Base-by-base conservation (phyloP, 2,329 filamentous ascomycete species). In the Phyllachora maydis region DNA sequence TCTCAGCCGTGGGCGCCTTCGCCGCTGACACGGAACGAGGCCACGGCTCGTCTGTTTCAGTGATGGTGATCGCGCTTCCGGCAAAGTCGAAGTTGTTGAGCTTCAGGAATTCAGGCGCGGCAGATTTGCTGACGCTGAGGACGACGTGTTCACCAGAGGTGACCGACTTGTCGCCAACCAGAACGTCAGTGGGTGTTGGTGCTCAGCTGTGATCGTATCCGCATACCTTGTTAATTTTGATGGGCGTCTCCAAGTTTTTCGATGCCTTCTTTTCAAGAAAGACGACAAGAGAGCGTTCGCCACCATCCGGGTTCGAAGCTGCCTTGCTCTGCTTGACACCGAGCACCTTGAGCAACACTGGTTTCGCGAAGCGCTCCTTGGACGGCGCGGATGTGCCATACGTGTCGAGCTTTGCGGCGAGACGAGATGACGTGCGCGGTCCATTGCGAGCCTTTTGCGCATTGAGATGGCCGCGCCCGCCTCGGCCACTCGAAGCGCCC, bases 161-260 rank as follows among this genome's bases (percentile, higher is more conserved):
- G n/a, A n/a, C 66, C 65, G 63, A 54, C 20, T 22, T 22, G 20
- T n/a, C n/a, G n/a, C n/a, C n/a, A n/a, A n/a, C n/a, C n/a, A n/a
- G n/a, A n/a, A n/a, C n/a, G n/a, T n/a, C n/a, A n/a, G n/a, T n/a
- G n/a, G n/a, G n/a, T n/a, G n/a, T n/a, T n/a, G n/a, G n/a, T n/a
- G n/a, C n/a, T n/a, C n/a, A n/a, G n/a, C n/a, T n/a, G n/a, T n/a
- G n/a, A n/a, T n/a, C n/a, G n/a, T n/a, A n/a, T n/a, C n/a, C n/a
- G n/a, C n/a, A 66, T 76, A 82, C 76, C 70, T 79, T 78, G 52
- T 66, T 69, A 32, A 83, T 69, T 42, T 59, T 67, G 36, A 77
- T 54, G 34, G 54, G 52, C 38, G 55, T 55, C 29, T 52, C 51
- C 36, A n/a, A n/a, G n/a, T 66, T 53, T 32, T 56, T 49, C 26